Conservation (phyloP, 1,284 basidiomycete species). For the Sporisorium reilianum region DNA sequence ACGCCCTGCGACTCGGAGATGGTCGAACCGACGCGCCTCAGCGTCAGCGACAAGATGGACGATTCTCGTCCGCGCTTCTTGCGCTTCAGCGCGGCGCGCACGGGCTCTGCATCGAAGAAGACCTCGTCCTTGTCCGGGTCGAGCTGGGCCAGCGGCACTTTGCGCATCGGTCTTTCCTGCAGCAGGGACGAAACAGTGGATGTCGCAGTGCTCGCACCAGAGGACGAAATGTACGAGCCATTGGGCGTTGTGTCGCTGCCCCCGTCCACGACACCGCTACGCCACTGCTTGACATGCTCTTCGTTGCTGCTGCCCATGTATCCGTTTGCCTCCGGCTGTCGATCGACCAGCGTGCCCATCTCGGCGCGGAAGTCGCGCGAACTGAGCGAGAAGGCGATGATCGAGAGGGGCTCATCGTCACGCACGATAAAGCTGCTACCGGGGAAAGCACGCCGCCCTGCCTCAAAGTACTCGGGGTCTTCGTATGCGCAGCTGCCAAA, state of each 20-base stretch:
- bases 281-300: conserved; percentile 53
- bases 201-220: conserved; percentile 26
- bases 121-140: conserved; percentile 60
- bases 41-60: conserved; percentile 58
- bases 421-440: conserved; percentile 55
- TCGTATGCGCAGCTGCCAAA: conserved; percentile 41
- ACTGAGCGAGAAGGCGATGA: conserved; percentile 62
- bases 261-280: conserved; percentile 37
- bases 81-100: conserved; percentile 53
- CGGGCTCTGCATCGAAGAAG: conserved; percentile 58
- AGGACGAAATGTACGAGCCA: conserved; percentile 41
- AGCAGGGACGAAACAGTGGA: conserved; percentile 30
- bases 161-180: conserved; percentile 35
- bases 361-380: conserved; percentile 58
- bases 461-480: conserved; percentile 52
- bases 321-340: conserved; percentile 27
- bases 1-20: conserved; percentile 42
- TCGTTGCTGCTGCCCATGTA: conserved; percentile 49
- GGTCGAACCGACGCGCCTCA: conserved; percentile 56
- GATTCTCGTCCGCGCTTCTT: conserved; percentile 58
- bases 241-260: conserved; percentile 11
- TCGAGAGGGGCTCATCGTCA: conserved; percentile 62
- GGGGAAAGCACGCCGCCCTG: conserved; percentile 53
- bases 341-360: conserved; percentile 30
- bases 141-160: conserved; percentile 41